Evolutionary conservation across 139 green algal species (phyloP), one percentile per base, ranked within the genome.

Genomic region (Picochlorum sp.): DNA sequence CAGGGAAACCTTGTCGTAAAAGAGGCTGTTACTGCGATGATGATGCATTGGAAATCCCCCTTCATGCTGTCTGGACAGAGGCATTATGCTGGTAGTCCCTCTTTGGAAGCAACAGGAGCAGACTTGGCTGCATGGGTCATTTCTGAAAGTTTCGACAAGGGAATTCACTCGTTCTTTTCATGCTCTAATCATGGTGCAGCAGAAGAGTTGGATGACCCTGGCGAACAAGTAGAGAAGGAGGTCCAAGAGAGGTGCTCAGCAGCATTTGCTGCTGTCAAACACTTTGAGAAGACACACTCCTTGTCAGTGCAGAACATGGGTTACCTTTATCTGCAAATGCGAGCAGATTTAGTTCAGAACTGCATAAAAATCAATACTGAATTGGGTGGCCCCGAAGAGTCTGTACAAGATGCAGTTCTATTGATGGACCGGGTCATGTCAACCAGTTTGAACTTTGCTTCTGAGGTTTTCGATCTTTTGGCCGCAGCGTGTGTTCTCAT

Each of bases 1-100:
- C 84, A 91, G 71, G 86, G 83, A 62, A 94, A 94, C 77, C 81
- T 88, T 69, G 86, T 91, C 54, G 85, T 94, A 45, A 92, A 91
- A 79, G 87, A 92, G 67, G 87, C 87, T 11, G 77, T 92, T 9
- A 71, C 70, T 18, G 79, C 79, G 28, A 81, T 86, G 62, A 84
- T 91, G 77, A 60, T 55, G 37, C 77, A 76, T 28, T 94, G 87
- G 87, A 71, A 65, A 30, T 62, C 83, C 6, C 85, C 86, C 49
- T 92, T 92, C 60, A 49, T 78, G 0, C 56, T 84, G 16, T 62
- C 76, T 30, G 82, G 83, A 11, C 63, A 49, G 28, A 50, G 71
- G 52, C 81, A 84, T 61, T 64, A 49, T 14, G 74, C 74, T 4
- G 68, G 86, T 24, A 54, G n/a, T 54, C 47, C 47, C n/a, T 26